Conservation (phyloP, 345 rosid species). For the Reutealis trisperma region DNA sequence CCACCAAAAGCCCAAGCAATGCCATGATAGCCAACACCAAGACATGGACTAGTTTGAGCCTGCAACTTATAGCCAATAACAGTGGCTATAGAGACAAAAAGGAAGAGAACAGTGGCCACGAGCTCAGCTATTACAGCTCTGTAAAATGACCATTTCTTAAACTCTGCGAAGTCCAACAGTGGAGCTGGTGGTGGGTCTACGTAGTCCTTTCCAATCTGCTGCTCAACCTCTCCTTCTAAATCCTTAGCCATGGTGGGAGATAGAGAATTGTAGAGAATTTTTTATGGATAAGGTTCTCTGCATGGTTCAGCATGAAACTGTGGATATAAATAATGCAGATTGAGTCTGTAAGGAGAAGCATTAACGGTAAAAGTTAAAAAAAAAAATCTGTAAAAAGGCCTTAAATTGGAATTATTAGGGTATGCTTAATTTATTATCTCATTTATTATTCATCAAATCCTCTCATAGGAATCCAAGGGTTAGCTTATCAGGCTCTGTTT, state of each 20-base stretch:
- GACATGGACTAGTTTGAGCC: neutral
- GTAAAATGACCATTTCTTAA: slow-evolving; percentile 13
- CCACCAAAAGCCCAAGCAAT: slow-evolving; percentile 10
- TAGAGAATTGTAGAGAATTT: no score
- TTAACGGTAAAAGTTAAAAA: no score
- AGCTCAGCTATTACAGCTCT: slow-evolving; percentile 17
- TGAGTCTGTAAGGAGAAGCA: no score
- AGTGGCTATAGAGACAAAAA: neutral
- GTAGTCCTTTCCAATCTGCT: neutral
- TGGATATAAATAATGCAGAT: no score
- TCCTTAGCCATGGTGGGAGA: neutral
- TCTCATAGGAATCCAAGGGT: no score
- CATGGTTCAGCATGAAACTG: no score
- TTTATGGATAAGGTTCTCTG: no score
- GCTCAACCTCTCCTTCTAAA: neutral
- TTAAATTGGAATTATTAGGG: no score
- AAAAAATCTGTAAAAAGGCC: no score
- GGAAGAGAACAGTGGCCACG: slow-evolving; percentile 10
- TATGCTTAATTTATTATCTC: no score
- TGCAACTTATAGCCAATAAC: neutral
- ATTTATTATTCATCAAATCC: no score
- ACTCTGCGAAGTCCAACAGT: slow-evolving; percentile 1
- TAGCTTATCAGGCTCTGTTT: no score
- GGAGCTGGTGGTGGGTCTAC: slow-evolving; percentile 19
- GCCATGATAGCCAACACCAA: slow-evolving; percentile 11